Evolutionary conservation across 768 basidiomycete species (phyloP), one percentile per base, ranked within the genome.

Genomic region (Scleroderma bovista): DNA sequence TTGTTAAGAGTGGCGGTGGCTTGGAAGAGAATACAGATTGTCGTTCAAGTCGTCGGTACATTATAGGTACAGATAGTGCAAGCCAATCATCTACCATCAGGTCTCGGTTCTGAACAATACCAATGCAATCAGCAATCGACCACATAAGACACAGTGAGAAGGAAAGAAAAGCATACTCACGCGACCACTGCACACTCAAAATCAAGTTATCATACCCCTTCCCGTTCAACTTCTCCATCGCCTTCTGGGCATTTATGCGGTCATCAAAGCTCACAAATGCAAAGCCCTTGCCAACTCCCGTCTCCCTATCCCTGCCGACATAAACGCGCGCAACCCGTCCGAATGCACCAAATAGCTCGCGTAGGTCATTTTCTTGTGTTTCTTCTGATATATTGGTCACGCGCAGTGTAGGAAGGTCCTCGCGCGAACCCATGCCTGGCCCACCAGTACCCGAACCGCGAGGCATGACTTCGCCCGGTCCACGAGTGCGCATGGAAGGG

Each of bases 371-470:
- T 65, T 99, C 96, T 58, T 88, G 84, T 2, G 93, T 93, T 60
- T 99, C 96, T 67, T 92, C 88, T 5, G 90, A 91, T 52, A 99
- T 86, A 60, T 98, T 98, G 31, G 96, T 97, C 56, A 99, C 92
- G 26, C 96, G 91, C 16, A 99, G 78, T 0, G 96, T 99, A 3
- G 96, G 96, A 19, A 94, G 78, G 61, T 98, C 96, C 65, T 97
- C 93, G 36, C 95, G 80, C 16, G 68, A 74, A 40, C 76, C 74
- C 4, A 9, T 29, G 16, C 76, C 75, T 42, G 77, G 26, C n/a
- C 31, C 44, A 12, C 78, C 76, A 3, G 75, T 60, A 43, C 77
- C 65, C 36, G 77, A 75, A 9, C 34, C 22, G 8, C 65, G 65
- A 22, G 45, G 46, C 87, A 93, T 90, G 2, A 84, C 74, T 62